These are phyloP conservation scores for Acacia crassicarpa DNA, from an alignment of 306 rosid genomes.

Conservation along the genomic window DNA sequence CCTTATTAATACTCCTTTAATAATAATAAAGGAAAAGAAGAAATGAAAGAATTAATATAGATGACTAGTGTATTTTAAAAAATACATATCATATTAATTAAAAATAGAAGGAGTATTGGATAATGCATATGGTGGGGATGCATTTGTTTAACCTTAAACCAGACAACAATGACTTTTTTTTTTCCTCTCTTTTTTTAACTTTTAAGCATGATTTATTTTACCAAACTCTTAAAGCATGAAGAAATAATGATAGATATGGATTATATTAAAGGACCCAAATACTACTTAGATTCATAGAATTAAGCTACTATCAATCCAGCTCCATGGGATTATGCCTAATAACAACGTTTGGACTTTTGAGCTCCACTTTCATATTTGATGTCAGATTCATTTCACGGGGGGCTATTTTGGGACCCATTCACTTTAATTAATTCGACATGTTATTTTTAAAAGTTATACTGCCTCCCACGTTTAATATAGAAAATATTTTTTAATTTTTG, in stretches of 20 bases:
- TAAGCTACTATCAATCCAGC: background rate
- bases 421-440: too few species aligned
- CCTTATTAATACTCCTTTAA: too few species aligned
- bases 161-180: background rate
- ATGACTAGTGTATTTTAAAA: too few species aligned
- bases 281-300: background rate
- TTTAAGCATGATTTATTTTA: background rate
- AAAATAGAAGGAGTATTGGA: rapidly evolving
- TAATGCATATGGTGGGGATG: background rate
- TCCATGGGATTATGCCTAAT: background rate
- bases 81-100: too few species aligned
- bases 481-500: too few species aligned
- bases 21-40: too few species aligned
- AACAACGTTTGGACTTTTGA: background rate
- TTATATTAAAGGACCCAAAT: background rate
- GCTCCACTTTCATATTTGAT: background rate
- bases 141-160: background rate
- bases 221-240: background rate
- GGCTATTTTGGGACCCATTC: background rate
- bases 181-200: too few species aligned
- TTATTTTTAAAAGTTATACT: too few species aligned
- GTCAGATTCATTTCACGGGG: background rate
- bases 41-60: too few species aligned
- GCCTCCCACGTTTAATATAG: too few species aligned
- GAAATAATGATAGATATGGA: background rate